phyloP scores from a whole-genome alignment of 176 grass and related monocot genomes.

The Themeda triandra region DNA sequence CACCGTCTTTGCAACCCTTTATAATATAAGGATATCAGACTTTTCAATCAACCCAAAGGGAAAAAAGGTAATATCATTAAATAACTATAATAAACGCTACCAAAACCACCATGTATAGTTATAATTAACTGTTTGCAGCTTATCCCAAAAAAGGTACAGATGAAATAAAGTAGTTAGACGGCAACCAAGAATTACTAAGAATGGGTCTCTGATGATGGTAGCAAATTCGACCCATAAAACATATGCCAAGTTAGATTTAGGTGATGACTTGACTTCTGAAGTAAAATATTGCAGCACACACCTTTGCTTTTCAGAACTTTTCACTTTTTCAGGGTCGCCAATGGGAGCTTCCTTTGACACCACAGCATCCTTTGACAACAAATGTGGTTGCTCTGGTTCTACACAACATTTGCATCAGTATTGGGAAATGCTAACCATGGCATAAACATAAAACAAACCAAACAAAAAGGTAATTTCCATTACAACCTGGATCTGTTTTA shows the following conservation, averaged over 20 bases:
- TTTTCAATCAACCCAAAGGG: neutral
- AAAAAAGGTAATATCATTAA: neutral
- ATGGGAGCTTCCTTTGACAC: slow-evolving; percentile 20
- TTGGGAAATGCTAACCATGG: neutral
- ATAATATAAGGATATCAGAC: neutral
- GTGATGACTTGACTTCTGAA: neutral
- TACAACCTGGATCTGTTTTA: slow-evolving; percentile 43
- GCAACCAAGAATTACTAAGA: neutral
- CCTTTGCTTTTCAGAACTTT: slow-evolving; percentile 92
- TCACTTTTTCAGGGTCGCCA: slow-evolving; percentile 31
- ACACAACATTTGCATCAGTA: slow-evolving; percentile 26
- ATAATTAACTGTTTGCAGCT: neutral
- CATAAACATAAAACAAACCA: slow-evolving; percentile 17
- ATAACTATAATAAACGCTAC: neutral
- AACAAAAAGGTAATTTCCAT: slow-evolving; percentile 5
- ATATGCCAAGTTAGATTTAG: slow-evolving; percentile 4
- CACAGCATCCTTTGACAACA: slow-evolving; percentile 15
- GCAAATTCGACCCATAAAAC: neutral
- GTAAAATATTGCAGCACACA: slow-evolving; percentile 28
- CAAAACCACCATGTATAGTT: neutral
- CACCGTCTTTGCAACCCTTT: slow-evolving; percentile 86
- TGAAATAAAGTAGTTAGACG: neutral
- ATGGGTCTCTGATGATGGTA: neutral
- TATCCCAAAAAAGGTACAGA: neutral
- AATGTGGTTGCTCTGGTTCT: slow-evolving; percentile 21